A percentile compares a stretch with the other conserved stretches of the same genome.
Evolutionary conservation across 1,284 basidiomycete genomes (phyloP).

Genomic region (Papiliotrema flavescens): DNA sequence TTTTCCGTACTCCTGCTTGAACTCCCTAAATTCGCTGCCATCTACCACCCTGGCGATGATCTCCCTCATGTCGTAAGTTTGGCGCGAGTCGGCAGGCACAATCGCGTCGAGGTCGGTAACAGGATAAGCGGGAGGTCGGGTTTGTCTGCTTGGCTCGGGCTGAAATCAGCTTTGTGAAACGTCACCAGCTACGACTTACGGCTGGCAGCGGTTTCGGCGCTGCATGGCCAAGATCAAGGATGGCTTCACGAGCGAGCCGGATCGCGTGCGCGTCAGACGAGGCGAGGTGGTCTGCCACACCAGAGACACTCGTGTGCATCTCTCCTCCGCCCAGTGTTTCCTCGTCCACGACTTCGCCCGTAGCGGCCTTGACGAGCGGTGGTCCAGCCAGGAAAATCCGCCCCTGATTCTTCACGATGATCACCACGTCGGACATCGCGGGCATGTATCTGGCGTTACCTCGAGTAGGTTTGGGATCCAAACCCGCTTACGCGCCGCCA

Average conservation of each 20-base stretch:
- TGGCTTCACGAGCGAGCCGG: slow-evolving; percentile 72
- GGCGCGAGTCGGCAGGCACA: slow-evolving; percentile 80
- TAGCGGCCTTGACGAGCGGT: slow-evolving; percentile 90
- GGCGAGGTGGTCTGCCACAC: slow-evolving; percentile 90
- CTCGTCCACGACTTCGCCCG: slow-evolving; percentile 88
- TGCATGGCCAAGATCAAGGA: slow-evolving; percentile 67
- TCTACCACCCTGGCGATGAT: slow-evolving; percentile 88
- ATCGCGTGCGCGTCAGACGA: slow-evolving; percentile 85
- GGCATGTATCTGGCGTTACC: slow-evolving; percentile 68
- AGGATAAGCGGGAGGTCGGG: slow-evolving; percentile 65
- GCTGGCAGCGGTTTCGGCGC: slow-evolving; percentile 6
- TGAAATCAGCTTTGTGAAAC: neutral
- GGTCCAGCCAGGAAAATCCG: slow-evolving; percentile 95
- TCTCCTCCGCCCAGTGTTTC: slow-evolving; percentile 75
- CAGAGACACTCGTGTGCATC: slow-evolving; percentile 92
- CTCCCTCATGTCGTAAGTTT: slow-evolving; percentile 89
- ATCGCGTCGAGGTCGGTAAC: slow-evolving; percentile 81
- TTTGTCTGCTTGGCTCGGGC: neutral
- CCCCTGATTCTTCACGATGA: slow-evolving; percentile 87
- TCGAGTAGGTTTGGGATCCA: no score
- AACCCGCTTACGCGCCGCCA: slow-evolving; percentile 43
- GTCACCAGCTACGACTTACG: neutral
- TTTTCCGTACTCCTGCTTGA: slow-evolving; percentile 89
- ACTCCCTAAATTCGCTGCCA: slow-evolving; percentile 86
- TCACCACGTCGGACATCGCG: slow-evolving; percentile 93